Base-by-base conservation (phyloP, 805 yeast genomes). In the Ogataea trehaloabstinens region DNA sequence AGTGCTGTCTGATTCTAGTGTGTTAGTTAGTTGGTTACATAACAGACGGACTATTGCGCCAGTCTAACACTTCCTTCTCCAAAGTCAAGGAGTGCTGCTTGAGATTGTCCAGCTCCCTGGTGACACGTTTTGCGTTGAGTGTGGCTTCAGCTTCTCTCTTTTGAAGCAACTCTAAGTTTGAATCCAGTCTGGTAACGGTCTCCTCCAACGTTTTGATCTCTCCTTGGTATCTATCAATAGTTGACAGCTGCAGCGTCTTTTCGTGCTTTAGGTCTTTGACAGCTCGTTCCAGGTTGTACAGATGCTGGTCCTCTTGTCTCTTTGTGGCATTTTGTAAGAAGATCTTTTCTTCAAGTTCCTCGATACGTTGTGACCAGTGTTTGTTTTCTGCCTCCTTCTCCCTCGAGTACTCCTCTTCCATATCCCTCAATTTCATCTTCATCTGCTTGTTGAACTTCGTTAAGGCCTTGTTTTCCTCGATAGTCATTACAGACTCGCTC, bases 391-490 rank as follows among this genome's bases (percentile, higher is more conserved):
- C 57, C 16, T 66, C 74, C 46, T 76, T 71, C 50, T 80, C 82
- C 28, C 73, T 72, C 19, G 71, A 66, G 40, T 76, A 58, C 42
- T 75, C 73, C 1, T 61, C 64, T 47, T 80, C 80, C 19, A 76
- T 52, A 5, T 63, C 67, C 20, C 65, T 56, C 8, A 76, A 63
- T 47, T 76, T 74, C 12, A 43, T 40, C 37, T 64, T 69, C 45
- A 84, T 60, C 34, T 78, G 77, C 24, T 61, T 61, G 49, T 82
- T 78, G 42, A 70, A 71, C 44, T 70, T 80, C 19, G 73, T 75
- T 30, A 84, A 55, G 1, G 83, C 73, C 51, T 78, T 80, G 51
- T 81, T 83, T 53, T 85, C 93, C 57, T 85, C 87, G 18, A 68
- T 62, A 4, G 80, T 59, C 35, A 79, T 76, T 40, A 81, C 64